Percentiles rank a stretch among this genome's conserved stretches.
These are phyloP conservation scores for Phytophthora europaea DNA, from an alignment of 352 stramenopile genomes.

Conservation along the genomic window DNA sequence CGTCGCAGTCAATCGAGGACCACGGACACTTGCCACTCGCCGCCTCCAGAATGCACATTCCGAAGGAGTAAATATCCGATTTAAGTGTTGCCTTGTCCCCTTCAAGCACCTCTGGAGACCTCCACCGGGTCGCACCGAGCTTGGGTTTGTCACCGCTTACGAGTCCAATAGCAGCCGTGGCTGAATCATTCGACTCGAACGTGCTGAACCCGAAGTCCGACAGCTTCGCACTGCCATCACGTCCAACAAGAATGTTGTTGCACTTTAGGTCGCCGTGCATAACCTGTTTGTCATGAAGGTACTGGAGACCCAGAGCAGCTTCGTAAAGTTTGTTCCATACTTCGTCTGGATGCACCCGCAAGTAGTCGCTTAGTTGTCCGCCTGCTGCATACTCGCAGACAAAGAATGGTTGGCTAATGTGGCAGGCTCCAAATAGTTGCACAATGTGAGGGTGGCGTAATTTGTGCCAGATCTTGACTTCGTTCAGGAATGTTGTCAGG, in stretches of 20 bases:
- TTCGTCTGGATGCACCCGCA: conserved; percentile 5
- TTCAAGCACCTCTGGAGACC: conserved; percentile 17
- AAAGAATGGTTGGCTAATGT: conserved; percentile 16
- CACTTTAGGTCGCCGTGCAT: conserved; percentile 9
- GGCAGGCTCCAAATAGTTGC: conserved; percentile 13
- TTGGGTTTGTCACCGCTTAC: not conserved
- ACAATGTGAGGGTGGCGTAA: conserved; percentile 14
- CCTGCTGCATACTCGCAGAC: conserved; percentile 17
- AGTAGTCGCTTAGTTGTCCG: conserved; percentile 9
- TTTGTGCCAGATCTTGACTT: conserved; percentile 16
- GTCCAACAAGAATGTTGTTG: conserved; percentile 5
- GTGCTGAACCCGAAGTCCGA: not conserved
- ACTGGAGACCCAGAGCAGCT: conserved; percentile 11
- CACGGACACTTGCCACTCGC: conserved; percentile 22
- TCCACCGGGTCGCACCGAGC: conserved; percentile 16
- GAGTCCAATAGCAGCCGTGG: not conserved
- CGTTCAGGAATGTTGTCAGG: not conserved
- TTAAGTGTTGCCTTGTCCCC: conserved; percentile 5
- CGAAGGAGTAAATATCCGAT: conserved; percentile 39
- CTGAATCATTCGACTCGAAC: not conserved
- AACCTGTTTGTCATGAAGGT: conserved; percentile 11
- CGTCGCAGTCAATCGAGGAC: not conserved
- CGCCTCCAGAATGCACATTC: not conserved
- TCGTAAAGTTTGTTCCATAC: conserved; percentile 19
- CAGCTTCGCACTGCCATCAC: not conserved